phyloP scores from a whole-genome alignment of 495 filamentous ascomycete genomes.

The Tuber umbilicatum region DNA sequence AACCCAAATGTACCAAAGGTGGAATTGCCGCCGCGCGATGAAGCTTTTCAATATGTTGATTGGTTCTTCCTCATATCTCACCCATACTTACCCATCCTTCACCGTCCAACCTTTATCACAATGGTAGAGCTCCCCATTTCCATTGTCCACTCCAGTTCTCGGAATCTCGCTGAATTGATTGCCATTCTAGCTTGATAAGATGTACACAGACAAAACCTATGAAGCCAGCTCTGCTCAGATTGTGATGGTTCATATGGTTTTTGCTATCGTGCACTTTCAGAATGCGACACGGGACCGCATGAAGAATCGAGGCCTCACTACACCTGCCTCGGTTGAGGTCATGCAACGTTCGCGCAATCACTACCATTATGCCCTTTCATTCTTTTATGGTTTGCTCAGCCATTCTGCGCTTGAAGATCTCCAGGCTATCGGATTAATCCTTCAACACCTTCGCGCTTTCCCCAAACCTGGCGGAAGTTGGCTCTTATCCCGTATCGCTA shows the following conservation, averaged over 20 bases:
- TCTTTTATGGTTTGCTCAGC: conserved; percentile 56
- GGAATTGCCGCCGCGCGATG: conserved; percentile 52
- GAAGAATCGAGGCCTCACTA: conserved; percentile 38
- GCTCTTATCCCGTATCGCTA: conserved; percentile 55
- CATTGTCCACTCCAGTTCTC: background rate
- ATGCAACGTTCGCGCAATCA: conserved; percentile 60
- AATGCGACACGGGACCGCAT: conserved; percentile 58
- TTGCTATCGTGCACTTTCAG: conserved; percentile 70
- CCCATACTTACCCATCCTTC: conserved; percentile 64
- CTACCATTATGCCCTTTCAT: conserved; percentile 64
- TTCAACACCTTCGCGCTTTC: conserved; percentile 62
- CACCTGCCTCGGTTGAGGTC: conserved; percentile 41
- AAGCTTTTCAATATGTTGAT: conserved; percentile 57
- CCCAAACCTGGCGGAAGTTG: conserved; percentile 71
- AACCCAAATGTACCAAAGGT: conserved; percentile 52
- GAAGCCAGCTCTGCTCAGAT: conserved; percentile 56
- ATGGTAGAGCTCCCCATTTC: conserved; percentile 49
- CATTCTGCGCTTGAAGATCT: conserved; percentile 57
- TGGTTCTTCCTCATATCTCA: conserved; percentile 68
- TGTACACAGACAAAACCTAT: conserved; percentile 59
- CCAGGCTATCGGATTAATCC: conserved; percentile 65
- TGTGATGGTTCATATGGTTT: conserved; percentile 69
- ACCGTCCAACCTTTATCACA: conserved; percentile 62
- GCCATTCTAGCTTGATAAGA: conserved; percentile 49
- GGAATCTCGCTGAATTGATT: conserved; percentile 12